These are phyloP conservation scores for Sporothrix brunneoviolacea DNA, from an alignment of 2,329 filamentous ascomycete genomes.

Conservation along the genomic window DNA sequence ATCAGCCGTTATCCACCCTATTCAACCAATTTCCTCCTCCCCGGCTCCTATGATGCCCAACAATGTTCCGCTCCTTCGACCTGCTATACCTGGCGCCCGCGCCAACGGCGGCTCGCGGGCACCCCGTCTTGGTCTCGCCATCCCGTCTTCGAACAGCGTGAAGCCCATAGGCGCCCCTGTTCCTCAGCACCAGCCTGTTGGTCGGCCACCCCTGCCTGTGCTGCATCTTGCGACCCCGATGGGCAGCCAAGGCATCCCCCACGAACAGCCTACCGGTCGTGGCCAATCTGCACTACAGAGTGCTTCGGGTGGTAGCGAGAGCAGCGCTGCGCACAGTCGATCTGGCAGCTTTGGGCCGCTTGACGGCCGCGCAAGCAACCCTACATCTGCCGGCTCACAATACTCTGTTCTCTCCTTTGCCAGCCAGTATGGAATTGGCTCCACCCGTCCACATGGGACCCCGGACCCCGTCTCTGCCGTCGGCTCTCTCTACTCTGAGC, in stretches of 20 bases:
- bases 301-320: constrained; percentile 71
- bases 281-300: constrained; percentile 55
- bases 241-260: constrained; percentile 68
- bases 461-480: constrained; percentile 86
- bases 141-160: constrained; percentile 77
- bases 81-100: constrained; percentile 57
- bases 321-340: constrained; percentile 70
- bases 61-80: constrained; percentile 72
- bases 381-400: constrained; percentile 80
- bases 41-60: constrained; percentile 59
- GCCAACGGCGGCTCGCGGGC: constrained; percentile 55
- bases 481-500: constrained; percentile 75
- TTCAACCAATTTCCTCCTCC: constrained; percentile 26
- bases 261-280: constrained; percentile 53
- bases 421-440: constrained; percentile 61
- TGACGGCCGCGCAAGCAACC: constrained; percentile 71
- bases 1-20: background rate
- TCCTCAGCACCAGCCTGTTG: constrained; percentile 20
- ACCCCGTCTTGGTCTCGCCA: constrained; percentile 79
- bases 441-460: constrained; percentile 57
- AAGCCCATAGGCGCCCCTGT: constrained; percentile 60
- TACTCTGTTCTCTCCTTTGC: constrained; percentile 80
- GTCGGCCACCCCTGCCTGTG: constrained; percentile 64
- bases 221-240: constrained; percentile 83
- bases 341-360: constrained; percentile 75